Evolutionary conservation across 2,329 filamentous ascomycete genomes (phyloP).

Genomic region (Neonectria faginata): DNA sequence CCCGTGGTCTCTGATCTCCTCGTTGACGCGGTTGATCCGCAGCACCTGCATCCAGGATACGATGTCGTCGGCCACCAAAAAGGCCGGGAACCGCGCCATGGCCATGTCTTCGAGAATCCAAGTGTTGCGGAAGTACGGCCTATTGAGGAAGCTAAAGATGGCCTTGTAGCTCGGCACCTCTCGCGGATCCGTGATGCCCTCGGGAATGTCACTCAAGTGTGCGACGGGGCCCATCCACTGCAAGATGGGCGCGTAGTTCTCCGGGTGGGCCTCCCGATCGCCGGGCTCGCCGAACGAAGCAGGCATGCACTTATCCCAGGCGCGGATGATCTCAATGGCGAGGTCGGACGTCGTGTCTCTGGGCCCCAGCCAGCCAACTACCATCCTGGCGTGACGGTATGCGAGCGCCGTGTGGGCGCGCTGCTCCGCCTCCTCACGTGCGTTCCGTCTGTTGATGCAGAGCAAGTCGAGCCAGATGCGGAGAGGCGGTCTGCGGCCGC

Average conservation of each 20-base stretch:
- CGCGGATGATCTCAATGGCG: slow-evolving; percentile 38
- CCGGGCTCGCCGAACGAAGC: slow-evolving; percentile 37
- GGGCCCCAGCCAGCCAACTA: slow-evolving; percentile 39
- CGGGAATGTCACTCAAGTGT: slow-evolving; percentile 40
- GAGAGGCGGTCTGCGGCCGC: slow-evolving; percentile 29
- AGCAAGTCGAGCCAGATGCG: slow-evolving; percentile 41
- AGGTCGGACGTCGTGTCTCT: slow-evolving; percentile 39
- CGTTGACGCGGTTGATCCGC: slow-evolving; percentile 41
- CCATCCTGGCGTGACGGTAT: slow-evolving; percentile 36
- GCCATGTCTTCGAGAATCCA: slow-evolving; percentile 43
- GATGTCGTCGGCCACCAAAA: slow-evolving; percentile 39
- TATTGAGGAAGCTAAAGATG: slow-evolving; percentile 36
- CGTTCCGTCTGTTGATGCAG: slow-evolving; percentile 36
- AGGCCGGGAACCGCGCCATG: slow-evolving; percentile 37
- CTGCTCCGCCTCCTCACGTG: slow-evolving; percentile 33
- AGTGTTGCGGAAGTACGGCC: slow-evolving; percentile 40
- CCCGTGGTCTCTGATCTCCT: slow-evolving; percentile 40
- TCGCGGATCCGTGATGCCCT: slow-evolving; percentile 37
- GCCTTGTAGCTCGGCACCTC: slow-evolving; percentile 41
- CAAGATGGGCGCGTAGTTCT: slow-evolving; percentile 38
- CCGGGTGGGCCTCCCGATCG: slow-evolving; percentile 36
- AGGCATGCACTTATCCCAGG: slow-evolving; percentile 42
- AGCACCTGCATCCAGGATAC: slow-evolving; percentile 44
- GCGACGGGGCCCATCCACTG: slow-evolving; percentile 43
- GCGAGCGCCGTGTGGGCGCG: slow-evolving; percentile 39